phyloP scores from a whole-genome alignment of 305 asterid genomes.

The Euphrasia arctica region DNA sequence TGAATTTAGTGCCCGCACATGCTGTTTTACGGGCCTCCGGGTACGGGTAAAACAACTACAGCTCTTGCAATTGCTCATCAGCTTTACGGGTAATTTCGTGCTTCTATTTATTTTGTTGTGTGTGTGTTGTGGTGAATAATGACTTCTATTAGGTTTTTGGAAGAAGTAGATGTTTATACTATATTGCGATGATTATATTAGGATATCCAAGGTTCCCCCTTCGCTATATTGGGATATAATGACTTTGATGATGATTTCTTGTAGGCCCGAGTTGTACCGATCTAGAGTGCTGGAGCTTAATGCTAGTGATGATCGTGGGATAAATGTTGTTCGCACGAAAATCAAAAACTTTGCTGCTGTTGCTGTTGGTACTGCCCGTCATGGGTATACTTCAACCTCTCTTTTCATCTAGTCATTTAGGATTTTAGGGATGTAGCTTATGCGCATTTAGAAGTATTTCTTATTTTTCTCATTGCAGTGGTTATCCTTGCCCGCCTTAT shows the following conservation, averaged over 20 bases:
- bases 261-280: constrained; percentile 86
- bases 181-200: too few species aligned
- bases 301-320: constrained; percentile 99
- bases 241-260: background rate
- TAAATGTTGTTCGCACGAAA: constrained; percentile 97
- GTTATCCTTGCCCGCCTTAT: constrained; percentile 95
- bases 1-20: constrained; percentile 78
- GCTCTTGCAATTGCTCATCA: constrained; percentile 77
- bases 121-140: background rate
- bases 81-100: constrained; percentile 52
- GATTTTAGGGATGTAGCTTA: constrained; percentile 2
- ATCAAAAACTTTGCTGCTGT: constrained; percentile 93
- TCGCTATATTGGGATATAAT: too few species aligned
- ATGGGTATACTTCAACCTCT: constrained; percentile 41
- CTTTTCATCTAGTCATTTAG: constrained; percentile 8
- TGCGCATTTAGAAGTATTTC: constrained; percentile 19
- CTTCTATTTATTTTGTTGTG: too few species aligned
- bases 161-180: too few species aligned
- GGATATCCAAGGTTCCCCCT: too few species aligned
- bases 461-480: constrained; percentile 38
- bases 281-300: constrained; percentile 93
- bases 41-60: constrained; percentile 95
- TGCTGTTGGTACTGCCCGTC: constrained; percentile 82
- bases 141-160: background rate
- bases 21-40: constrained; percentile 98